Evolutionary conservation across 306 rosid species (phyloP).

Genomic region (Cyclanthera cordifolia): DNA sequence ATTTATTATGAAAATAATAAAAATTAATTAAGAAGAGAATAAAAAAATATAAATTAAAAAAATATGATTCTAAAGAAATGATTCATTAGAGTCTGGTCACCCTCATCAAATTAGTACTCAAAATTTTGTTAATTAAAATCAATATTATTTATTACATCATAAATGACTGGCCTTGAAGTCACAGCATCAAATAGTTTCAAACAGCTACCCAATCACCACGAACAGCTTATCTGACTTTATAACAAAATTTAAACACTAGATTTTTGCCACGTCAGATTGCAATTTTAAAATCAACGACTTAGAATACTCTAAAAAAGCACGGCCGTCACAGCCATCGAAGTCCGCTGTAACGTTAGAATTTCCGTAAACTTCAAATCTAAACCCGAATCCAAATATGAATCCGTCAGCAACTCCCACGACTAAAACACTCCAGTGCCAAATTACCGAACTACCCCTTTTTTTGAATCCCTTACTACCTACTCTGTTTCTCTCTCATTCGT

Average conservation of each 20-base stretch:
- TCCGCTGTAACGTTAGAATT: conserved; percentile 2
- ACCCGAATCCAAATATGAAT: conserved; percentile 22
- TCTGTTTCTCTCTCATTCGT: neutral
- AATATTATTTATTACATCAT: conserved; percentile 9
- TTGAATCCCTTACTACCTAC: neutral
- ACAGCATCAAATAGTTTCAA: conserved; percentile 1
- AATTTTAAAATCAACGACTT: neutral
- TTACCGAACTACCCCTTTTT: neutral
- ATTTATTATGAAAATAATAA: too few species aligned
- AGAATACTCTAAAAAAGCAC: neutral
- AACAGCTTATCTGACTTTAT: neutral
- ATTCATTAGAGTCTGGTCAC: too few species aligned
- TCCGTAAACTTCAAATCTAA: neutral
- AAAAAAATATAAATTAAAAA: too few species aligned
- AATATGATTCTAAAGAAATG: too few species aligned
- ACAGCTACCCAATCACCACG: neutral
- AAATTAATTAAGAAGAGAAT: too few species aligned
- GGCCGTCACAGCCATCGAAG: conserved; percentile 14
- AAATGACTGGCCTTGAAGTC: conserved; percentile 14
- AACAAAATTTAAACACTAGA: too few species aligned
- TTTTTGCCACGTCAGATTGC: neutral
- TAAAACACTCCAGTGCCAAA: neutral
- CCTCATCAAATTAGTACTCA: too few species aligned
- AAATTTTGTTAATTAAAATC: neutral
- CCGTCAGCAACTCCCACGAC: conserved; percentile 14